phyloP scores from a whole-genome alignment of 2,329 filamentous ascomycete genomes.

The Neofusicoccum cordaticola region DNA sequence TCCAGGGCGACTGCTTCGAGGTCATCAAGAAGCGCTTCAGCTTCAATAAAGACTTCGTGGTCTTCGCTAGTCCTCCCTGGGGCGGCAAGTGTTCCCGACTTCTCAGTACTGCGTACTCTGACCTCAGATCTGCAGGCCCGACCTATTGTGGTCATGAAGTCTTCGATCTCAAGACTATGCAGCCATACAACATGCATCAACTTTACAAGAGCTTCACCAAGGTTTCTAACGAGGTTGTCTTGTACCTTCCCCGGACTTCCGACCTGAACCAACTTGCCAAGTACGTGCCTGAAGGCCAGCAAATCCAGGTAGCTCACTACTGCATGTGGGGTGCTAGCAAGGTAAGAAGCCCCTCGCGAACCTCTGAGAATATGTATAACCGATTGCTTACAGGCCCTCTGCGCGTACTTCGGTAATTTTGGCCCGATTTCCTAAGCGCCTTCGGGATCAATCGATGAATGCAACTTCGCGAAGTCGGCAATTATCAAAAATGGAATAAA shows the following conservation, averaged over 20 bases:
- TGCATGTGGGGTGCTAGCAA: constrained; percentile 17
- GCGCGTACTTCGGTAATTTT: constrained; percentile 14
- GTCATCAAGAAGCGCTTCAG: constrained; percentile 57
- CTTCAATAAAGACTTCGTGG: constrained; percentile 47
- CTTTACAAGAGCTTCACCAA: constrained; percentile 41
- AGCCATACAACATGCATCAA: constrained; percentile 68
- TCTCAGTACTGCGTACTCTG: too few species aligned
- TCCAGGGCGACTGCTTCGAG: constrained; percentile 82
- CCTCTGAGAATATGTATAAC: background rate
- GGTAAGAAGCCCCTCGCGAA: background rate
- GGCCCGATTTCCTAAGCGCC: too few species aligned
- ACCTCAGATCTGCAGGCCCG: constrained; percentile 46
- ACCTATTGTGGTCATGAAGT: constrained; percentile 64
- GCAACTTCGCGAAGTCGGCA: too few species aligned
- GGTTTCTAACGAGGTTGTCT: constrained; percentile 55
- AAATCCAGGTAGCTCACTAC: constrained; percentile 32
- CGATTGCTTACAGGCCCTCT: background rate
- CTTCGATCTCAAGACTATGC: constrained; percentile 82
- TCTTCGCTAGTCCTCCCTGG: constrained; percentile 75
- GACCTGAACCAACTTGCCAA: constrained; percentile 38
- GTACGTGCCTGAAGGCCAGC: constrained; percentile 31
- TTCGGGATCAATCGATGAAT: too few species aligned
- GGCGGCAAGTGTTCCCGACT: constrained; percentile 52
- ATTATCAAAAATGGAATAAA: too few species aligned
- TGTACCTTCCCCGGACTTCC: constrained; percentile 72